A percentile compares a stretch with the other conserved stretches of the same genome.
Conservation (phyloP, 1,284 basidiomycete species). For the Mycena citricolor region DNA sequence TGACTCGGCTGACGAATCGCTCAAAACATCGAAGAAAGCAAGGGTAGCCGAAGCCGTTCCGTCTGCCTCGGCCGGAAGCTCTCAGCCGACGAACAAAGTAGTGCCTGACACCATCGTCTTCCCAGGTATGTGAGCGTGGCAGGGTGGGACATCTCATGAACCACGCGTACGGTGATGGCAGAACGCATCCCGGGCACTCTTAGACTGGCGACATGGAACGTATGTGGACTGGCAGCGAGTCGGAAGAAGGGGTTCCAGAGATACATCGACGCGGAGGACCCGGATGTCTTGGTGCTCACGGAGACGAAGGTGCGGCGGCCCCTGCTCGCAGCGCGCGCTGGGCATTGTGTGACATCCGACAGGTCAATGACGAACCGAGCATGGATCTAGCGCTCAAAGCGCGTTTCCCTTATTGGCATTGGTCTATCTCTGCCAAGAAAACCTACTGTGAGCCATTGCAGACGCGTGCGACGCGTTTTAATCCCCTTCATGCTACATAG, state of each 20-base stretch:
- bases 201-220: constrained; percentile 74
- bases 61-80: constrained; percentile 32
- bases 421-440: constrained; percentile 76
- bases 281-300: constrained; percentile 77
- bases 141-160: neutral
- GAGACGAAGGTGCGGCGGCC: constrained; percentile 68
- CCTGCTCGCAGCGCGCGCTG: neutral
- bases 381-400: constrained; percentile 54
- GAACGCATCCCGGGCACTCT: constrained; percentile 45
- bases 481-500: constrained; percentile 37
- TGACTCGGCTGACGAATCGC: constrained; percentile 26
- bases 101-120: constrained; percentile 65
- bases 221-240: constrained; percentile 67
- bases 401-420: constrained; percentile 70
- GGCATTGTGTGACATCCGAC: neutral
- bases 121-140: constrained; percentile 30
- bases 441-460: constrained; percentile 57
- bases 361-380: constrained; percentile 66
- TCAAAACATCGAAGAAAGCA: constrained; percentile 30
- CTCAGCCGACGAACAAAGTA: constrained; percentile 72
- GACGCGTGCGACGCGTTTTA: neutral
- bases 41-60: constrained; percentile 22
- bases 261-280: constrained; percentile 81
- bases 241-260: constrained; percentile 79
- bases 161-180: too few relatives aligned